These are phyloP conservation scores for Mycosphaerella sp. DNA, from an alignment of 2,329 filamentous ascomycete genomes.

Conservation along the genomic window DNA sequence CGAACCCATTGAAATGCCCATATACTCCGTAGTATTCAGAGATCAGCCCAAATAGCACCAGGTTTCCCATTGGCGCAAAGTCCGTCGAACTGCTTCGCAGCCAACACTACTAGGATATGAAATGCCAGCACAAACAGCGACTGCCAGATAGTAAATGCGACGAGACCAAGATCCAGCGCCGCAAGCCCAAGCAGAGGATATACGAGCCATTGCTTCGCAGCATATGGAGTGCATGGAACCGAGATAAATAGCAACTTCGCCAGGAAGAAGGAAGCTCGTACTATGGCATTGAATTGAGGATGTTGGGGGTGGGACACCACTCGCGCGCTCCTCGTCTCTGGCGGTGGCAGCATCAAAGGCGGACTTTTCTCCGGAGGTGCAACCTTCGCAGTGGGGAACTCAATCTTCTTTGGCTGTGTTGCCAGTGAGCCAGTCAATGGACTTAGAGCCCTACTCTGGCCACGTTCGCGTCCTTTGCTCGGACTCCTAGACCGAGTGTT, in stretches of 20 bases:
- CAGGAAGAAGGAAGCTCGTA: constrained; percentile 59
- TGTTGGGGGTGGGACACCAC: constrained; percentile 32
- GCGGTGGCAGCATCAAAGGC: constrained; percentile 35
- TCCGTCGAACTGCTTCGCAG: constrained; percentile 27
- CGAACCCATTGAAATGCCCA: neutral
- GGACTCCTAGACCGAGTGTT: constrained; percentile 15
- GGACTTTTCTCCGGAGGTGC: constrained; percentile 25
- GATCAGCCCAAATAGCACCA: constrained; percentile 17
- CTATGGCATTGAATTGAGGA: constrained; percentile 29
- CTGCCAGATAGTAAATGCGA: constrained; percentile 33
- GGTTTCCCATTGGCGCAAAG: constrained; percentile 20
- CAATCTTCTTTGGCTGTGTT: neutral
- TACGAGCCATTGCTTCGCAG: constrained; percentile 57
- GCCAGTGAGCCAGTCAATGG: constrained; percentile 11
- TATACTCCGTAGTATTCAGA: neutral
- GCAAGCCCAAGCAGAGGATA: constrained; percentile 65
- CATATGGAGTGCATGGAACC: constrained; percentile 65
- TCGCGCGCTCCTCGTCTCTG: constrained; percentile 27
- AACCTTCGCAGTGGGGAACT: constrained; percentile 1
- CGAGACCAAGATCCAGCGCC: constrained; percentile 52
- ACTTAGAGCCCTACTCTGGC: constrained; percentile 10
- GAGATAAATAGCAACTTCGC: constrained; percentile 61
- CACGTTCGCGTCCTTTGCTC: constrained; percentile 13
- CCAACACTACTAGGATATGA: constrained; percentile 44
- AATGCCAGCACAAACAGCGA: constrained; percentile 41